phyloP scores from a whole-genome alignment of 1,139 yeast species.

The Taiozyma sp. region DNA sequence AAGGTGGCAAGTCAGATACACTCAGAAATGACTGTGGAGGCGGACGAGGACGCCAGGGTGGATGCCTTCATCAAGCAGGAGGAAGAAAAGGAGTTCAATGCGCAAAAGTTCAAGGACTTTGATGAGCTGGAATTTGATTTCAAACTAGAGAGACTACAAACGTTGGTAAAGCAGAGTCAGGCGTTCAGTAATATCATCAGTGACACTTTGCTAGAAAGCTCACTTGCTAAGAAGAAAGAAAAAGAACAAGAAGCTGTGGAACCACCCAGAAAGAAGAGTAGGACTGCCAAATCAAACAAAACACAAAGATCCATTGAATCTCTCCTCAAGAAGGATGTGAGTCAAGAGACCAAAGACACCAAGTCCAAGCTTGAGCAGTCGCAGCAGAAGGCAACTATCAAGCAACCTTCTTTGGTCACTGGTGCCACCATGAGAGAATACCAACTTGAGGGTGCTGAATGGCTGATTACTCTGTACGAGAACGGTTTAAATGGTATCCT shows the following conservation, averaged over 20 bases:
- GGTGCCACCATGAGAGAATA: conserved; percentile 76
- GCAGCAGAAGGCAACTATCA: conserved; percentile 17
- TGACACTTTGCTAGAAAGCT: conserved; percentile 58
- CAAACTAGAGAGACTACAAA: conserved; percentile 61
- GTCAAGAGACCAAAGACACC: conserved; percentile 14
- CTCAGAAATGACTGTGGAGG: conserved; percentile 16
- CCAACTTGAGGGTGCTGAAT: conserved; percentile 86
- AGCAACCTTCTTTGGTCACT: conserved; percentile 62
- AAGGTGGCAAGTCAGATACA: conserved; percentile 23
- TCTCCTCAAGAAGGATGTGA: conserved; percentile 18
- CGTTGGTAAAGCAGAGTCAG: conserved; percentile 76
- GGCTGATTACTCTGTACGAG: conserved; percentile 84
- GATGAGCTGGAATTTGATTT: conserved; percentile 34
- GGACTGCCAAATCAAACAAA: neutral
- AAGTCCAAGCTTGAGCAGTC: conserved; percentile 17
- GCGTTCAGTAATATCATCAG: conserved; percentile 80
- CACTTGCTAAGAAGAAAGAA: conserved; percentile 28
- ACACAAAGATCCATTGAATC: conserved; percentile 17
- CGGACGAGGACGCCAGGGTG: conserved; percentile 20
- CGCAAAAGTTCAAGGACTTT: conserved; percentile 37
- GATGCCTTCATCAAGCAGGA: conserved; percentile 20
- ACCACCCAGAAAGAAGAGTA: conserved; percentile 1
- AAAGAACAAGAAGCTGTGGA: conserved; percentile 21
- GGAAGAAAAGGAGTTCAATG: conserved; percentile 6
- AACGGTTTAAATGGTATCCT: conserved; percentile 93